Conservation (phyloP, 1,284 basidiomycete species). For the Phlebopus sp. region DNA sequence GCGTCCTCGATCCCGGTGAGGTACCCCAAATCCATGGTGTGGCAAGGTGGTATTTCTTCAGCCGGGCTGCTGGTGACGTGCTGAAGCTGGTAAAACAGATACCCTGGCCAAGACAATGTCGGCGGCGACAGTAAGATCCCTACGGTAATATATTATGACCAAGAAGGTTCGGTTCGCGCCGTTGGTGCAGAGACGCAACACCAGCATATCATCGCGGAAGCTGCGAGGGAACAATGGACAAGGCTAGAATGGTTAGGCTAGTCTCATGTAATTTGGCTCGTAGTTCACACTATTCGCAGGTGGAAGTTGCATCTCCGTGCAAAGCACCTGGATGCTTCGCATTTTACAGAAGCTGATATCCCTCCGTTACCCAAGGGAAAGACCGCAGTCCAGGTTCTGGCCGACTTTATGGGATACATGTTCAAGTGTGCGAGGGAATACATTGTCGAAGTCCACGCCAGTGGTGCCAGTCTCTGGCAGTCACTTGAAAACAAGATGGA, state of each 20-base stretch:
- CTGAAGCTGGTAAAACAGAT: slow-evolving; percentile 28
- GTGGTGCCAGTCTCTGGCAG: slow-evolving; percentile 35
- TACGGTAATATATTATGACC: slow-evolving; percentile 50
- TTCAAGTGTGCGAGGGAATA: slow-evolving; percentile 41
- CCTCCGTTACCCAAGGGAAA: slow-evolving; percentile 45
- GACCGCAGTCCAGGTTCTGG: slow-evolving; percentile 42
- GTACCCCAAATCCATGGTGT: slow-evolving; percentile 43
- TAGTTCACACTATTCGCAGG: slow-evolving; percentile 32
- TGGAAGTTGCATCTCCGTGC: slow-evolving; percentile 55
- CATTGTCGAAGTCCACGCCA: slow-evolving; percentile 44
- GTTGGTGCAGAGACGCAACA: slow-evolving; percentile 47
- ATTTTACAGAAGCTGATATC: slow-evolving; percentile 27
- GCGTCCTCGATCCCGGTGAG: slow-evolving; percentile 44
- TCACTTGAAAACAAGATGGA: slow-evolving; percentile 31
- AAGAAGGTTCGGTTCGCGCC: slow-evolving; percentile 39
- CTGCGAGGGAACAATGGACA: slow-evolving; percentile 41
- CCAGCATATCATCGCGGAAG: slow-evolving; percentile 35
- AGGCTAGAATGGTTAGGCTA: slow-evolving; percentile 47
- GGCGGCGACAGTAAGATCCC: slow-evolving; percentile 50
- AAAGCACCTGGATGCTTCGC: slow-evolving; percentile 23
- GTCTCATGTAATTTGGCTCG: no score
- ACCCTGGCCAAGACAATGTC: slow-evolving; percentile 37
- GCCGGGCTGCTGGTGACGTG: neutral
- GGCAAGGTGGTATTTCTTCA: slow-evolving; percentile 31
- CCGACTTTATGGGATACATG: slow-evolving; percentile 51